Base-by-base conservation (phyloP, 768 basidiomycete species). In the Hericium rajendrae region DNA sequence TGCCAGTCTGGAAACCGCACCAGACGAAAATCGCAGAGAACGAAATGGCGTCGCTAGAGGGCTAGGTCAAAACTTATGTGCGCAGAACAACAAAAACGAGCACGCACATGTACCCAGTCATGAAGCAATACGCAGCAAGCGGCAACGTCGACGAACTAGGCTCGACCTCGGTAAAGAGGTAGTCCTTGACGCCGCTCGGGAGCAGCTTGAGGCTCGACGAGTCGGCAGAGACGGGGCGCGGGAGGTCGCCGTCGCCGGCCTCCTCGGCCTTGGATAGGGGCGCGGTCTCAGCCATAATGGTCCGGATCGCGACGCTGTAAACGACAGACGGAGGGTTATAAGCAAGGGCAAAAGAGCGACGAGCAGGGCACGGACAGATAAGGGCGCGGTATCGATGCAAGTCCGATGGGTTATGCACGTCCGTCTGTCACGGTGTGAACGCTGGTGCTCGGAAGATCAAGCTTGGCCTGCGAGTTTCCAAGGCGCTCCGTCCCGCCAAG, bases 1-100 rank as follows among this genome's bases (percentile, higher is more conserved):
- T 88, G 53, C 86, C 88, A 0, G 88, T 91, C 69, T 91, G 89
- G 70, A 91, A 91, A 13, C 85, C 88, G 68, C 85, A 87, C 88
- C 90, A 92, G 12, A 91, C 81, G 68, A 83, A 91, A 50, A 89
- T 74, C 2, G 90, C 85, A 48, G 86, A 82, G 73, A 91, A 91
- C 3, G 81, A 83, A 28, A 91, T 74, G 1, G 80, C 79, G 64
- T 88, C 85, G 13, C 87, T 90, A 60, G 37, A 50, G 43, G 37
- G 43, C 22, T 12, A 24, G 13, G 24, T 41, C 43, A 38, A 48
- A 16, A 26, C 20, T 51, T 6, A 51, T 39, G 18, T 26, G 51
- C 32, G 32, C 9, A 20, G 12, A 18, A 46, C 1, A 20, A 46
- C n/a, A 20, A 15, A 15, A 20, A 15, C 2, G 18, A 55, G 38